A percentile compares a stretch with the other conserved stretches of the same genome.
These are phyloP conservation scores for Colletotrichum sp. DNA, from an alignment of 2,329 filamentous ascomycete species.

Conservation along the genomic window DNA sequence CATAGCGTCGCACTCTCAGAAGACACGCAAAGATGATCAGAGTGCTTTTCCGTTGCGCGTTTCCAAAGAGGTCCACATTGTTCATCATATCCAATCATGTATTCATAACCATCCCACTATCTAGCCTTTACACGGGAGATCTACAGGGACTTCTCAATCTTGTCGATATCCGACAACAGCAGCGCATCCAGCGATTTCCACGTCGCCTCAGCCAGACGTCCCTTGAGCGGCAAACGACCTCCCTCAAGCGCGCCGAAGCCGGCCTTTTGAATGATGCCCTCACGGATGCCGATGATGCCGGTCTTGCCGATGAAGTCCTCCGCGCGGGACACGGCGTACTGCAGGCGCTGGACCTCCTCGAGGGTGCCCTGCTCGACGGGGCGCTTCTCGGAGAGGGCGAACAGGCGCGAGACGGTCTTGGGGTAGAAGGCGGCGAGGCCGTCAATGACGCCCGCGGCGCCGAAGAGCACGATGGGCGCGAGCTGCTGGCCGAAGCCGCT, in stretches of 20 bases:
- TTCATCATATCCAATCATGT: not conserved
- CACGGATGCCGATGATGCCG: constrained; percentile 69
- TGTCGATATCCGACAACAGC: constrained; percentile 18
- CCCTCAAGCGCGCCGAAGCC: constrained; percentile 63
- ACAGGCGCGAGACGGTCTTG: constrained; percentile 63
- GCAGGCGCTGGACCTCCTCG: constrained; percentile 60
- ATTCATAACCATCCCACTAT: not conserved
- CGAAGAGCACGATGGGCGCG: constrained; percentile 66
- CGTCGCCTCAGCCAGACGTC: constrained; percentile 59
- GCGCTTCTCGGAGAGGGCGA: constrained; percentile 46
- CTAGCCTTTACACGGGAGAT: not conserved
- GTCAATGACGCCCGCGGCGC: constrained; percentile 70
- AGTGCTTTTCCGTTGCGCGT: not conserved
- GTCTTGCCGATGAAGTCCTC: constrained; percentile 68
- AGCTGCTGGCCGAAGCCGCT: constrained; percentile 72
- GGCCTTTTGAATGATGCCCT: constrained; percentile 61
- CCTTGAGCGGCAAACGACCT: constrained; percentile 62
- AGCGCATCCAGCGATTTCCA: constrained; percentile 32
- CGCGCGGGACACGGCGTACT: constrained; percentile 64
- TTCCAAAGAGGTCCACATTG: not conserved
- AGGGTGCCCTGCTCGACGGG: constrained; percentile 45
- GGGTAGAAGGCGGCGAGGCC: constrained; percentile 70
- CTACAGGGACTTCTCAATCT: constrained; percentile 20
- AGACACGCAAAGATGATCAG: not conserved
- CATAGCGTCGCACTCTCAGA: not conserved